Evolutionary conservation across 345 rosid species (phyloP).

Genomic region (Camelina sativa): DNA sequence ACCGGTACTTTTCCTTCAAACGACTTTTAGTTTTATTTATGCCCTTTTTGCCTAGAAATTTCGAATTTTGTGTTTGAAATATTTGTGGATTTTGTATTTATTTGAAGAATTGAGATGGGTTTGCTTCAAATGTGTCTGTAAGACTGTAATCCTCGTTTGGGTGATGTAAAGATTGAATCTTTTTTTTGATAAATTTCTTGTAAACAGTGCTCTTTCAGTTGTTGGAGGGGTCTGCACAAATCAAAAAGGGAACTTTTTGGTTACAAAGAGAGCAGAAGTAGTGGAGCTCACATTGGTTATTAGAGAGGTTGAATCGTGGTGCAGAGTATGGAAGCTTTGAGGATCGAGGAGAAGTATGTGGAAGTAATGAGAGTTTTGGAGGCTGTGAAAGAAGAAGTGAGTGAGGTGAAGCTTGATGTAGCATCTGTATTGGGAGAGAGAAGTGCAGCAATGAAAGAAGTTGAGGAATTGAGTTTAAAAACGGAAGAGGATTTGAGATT

Average conservation of each 20-base stretch:
- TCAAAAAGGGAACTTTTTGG: constrained; percentile 51
- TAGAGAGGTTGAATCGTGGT: constrained; percentile 48
- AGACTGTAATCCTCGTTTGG: neutral
- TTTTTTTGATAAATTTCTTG: neutral
- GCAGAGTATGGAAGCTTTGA: constrained; percentile 35
- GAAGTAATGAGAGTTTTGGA: constrained; percentile 65
- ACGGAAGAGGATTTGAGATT: constrained; percentile 35
- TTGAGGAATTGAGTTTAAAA: constrained; percentile 39
- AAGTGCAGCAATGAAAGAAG: constrained; percentile 50
- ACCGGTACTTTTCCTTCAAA: neutral
- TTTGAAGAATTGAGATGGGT: neutral
- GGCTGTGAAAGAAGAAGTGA: constrained; percentile 59
- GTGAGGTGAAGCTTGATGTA: constrained; percentile 68
- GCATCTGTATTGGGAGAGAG: constrained; percentile 58
- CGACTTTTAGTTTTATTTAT: neutral
- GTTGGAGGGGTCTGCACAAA: constrained; percentile 54
- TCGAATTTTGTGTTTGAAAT: neutral
- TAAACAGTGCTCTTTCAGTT: constrained; percentile 49
- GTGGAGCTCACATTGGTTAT: constrained; percentile 50
- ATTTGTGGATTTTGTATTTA: neutral
- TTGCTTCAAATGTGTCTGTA: neutral
- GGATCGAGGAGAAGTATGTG: constrained; percentile 38
- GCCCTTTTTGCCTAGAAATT: neutral
- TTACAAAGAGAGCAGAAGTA: constrained; percentile 53
- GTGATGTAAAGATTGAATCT: neutral